phyloP scores from a whole-genome alignment of 495 filamentous ascomycete genomes.

The Lepidopterella palustris region DNA sequence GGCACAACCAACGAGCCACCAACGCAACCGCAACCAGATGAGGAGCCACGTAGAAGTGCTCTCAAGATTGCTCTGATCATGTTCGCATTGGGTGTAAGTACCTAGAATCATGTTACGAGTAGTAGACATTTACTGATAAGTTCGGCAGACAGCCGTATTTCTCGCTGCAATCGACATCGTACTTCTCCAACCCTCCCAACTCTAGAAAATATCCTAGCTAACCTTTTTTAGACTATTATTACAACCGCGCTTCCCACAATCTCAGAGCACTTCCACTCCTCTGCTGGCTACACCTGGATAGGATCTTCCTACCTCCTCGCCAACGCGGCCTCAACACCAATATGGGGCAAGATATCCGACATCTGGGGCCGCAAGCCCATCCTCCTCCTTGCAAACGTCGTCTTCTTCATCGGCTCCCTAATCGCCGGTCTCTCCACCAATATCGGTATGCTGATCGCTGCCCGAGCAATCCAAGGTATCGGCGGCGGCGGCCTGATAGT shows the following conservation, averaged over 20 bases:
- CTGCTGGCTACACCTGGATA: conserved; percentile 50
- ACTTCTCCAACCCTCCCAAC: neutral
- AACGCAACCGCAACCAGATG: neutral
- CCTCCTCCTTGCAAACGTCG: conserved; percentile 59
- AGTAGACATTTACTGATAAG: neutral
- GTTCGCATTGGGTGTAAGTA: conserved; percentile 30
- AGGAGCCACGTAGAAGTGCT: conserved; percentile 27
- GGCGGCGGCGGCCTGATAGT: conserved; percentile 77
- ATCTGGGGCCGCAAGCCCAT: conserved; percentile 83
- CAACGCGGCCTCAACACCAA: conserved; percentile 59
- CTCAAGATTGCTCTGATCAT: conserved; percentile 38
- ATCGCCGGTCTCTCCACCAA: conserved; percentile 60
- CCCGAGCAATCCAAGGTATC: conserved; percentile 72
- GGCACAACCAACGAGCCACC: neutral
- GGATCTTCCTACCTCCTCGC: conserved; percentile 53
- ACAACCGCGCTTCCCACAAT: conserved; percentile 50
- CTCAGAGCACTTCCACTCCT: conserved; percentile 39
- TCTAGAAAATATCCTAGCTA: neutral
- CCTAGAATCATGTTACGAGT: neutral
- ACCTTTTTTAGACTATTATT: conserved; percentile 38
- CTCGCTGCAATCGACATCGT: conserved; percentile 35
- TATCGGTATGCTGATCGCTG: conserved; percentile 69
- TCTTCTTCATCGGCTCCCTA: conserved; percentile 73
- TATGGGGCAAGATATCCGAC: conserved; percentile 80
- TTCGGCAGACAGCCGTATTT: conserved; percentile 34